Conservation (phyloP, 129 eudicot species). For the Logfia minima region DNA sequence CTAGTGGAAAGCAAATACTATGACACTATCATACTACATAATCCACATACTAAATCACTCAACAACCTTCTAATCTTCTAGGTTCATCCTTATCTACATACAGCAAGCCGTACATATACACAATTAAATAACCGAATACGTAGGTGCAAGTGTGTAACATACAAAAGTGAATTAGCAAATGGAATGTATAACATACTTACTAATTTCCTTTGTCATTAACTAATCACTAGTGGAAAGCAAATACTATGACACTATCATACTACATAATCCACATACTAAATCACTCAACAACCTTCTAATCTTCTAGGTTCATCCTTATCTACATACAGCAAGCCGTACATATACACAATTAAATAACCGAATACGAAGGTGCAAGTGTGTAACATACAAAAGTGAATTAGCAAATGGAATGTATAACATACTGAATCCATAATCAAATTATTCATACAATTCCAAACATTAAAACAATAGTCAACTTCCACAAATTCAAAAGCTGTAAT, state of each 20-base stretch:
- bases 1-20: not conserved
- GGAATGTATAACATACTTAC: not conserved
- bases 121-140: not conserved
- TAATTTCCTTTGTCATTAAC: not conserved
- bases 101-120: not conserved
- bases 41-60: not conserved
- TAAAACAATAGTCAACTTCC: not conserved
- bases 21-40: slow-evolving; percentile 5
- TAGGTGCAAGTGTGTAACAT: not conserved
- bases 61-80: not conserved
- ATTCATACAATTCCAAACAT: slow-evolving; percentile 18
- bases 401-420: not conserved
- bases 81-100: not conserved
- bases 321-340: not conserved
- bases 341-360: not conserved
- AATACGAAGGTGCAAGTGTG: not conserved
- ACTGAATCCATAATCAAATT: slow-evolving; percentile 14
- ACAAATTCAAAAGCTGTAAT: slow-evolving; percentile 15
- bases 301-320: not conserved
- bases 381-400: not conserved
- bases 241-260: not conserved
- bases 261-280: slow-evolving; percentile 3
- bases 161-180: not conserved
- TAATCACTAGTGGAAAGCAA: not conserved
- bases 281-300: not conserved